These are phyloP conservation scores for Epicoccum nigrum DNA, from an alignment of 2,329 filamentous ascomycete genomes.

Conservation along the genomic window DNA sequence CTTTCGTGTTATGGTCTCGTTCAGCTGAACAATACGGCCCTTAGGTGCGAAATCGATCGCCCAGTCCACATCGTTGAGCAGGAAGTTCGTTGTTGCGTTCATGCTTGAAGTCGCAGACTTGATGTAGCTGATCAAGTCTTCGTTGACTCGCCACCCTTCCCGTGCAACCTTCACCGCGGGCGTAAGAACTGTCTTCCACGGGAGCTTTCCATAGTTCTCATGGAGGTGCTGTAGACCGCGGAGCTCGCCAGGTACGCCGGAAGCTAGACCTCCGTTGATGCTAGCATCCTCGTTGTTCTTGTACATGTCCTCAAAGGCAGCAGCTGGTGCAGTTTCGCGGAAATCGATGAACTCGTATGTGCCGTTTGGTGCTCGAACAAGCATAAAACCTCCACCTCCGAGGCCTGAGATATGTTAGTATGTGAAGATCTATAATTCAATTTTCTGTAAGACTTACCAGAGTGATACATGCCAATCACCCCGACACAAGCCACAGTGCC, in stretches of 20 bases:
- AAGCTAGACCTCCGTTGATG: conserved; percentile 71
- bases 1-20: conserved; percentile 79
- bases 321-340: conserved; percentile 82
- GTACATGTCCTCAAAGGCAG: conserved; percentile 86
- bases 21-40: conserved; percentile 72
- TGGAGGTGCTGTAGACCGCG: conserved; percentile 82
- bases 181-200: conserved; percentile 68
- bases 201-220: conserved; percentile 65
- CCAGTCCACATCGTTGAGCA: conserved; percentile 78
- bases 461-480: conserved; percentile 56
- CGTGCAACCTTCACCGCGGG: conserved; percentile 75
- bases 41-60: conserved; percentile 88
- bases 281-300: conserved; percentile 70
- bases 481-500: conserved; percentile 57
- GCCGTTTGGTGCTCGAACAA: conserved; percentile 75
- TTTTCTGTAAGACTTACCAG: conserved; percentile 33
- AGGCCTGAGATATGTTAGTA: conserved; percentile 61
- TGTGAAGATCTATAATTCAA: background rate
- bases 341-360: conserved; percentile 88
- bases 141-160: conserved; percentile 65
- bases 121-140: conserved; percentile 80
- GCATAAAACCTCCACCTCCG: conserved; percentile 88
- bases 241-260: conserved; percentile 75
- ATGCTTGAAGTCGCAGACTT: conserved; percentile 47
- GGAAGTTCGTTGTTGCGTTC: conserved; percentile 63